Evolutionary conservation across 1,284 basidiomycete species (phyloP).

Genomic region (Phaffia rhodozyma): DNA sequence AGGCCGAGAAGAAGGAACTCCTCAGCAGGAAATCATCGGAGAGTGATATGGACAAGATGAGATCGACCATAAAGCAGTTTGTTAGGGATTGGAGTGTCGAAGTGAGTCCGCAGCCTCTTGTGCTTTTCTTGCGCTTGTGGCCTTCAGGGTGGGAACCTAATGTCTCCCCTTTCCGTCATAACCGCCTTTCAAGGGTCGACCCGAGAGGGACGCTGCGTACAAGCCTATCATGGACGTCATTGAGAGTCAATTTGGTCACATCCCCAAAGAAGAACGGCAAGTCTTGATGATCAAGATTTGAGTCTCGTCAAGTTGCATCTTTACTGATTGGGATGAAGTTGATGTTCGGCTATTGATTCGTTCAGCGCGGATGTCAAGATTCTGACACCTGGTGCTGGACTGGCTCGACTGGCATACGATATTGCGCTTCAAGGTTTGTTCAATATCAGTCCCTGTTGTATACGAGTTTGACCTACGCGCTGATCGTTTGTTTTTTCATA

Average conservation of each 20-base stretch:
- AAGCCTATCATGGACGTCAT: conserved; percentile 65
- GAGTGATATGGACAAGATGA: conserved; percentile 70
- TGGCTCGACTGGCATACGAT: conserved; percentile 75
- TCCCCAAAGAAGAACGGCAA: conserved; percentile 39
- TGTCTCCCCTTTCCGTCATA: too few relatives aligned
- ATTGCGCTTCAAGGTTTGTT: conserved; percentile 61
- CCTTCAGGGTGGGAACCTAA: too few relatives aligned
- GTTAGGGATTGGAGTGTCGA: conserved; percentile 81
- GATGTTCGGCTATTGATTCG: neutral
- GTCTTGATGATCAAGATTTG: neutral
- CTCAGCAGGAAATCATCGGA: conserved; percentile 40
- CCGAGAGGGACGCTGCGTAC: conserved; percentile 66
- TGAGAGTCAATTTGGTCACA: conserved; percentile 48
- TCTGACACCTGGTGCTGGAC: conserved; percentile 75
- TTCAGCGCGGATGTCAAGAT: conserved; percentile 46
- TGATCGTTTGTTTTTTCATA: neutral
- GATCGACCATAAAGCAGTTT: conserved; percentile 79
- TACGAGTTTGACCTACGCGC: conserved; percentile 14
- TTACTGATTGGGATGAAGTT: conserved; percentile 2
- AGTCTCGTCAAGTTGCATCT: neutral
- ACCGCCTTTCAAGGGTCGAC: conserved; percentile 44
- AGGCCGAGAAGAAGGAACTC: conserved; percentile 27
- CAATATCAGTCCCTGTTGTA: neutral
- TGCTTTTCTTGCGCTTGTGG: neutral
- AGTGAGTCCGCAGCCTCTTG: conserved; percentile 36